A percentile compares a stretch with the other conserved stretches of the same genome.
phyloP scores from a whole-genome alignment of 352 stramenopile genomes.

The Phytophthora aleatoria region DNA sequence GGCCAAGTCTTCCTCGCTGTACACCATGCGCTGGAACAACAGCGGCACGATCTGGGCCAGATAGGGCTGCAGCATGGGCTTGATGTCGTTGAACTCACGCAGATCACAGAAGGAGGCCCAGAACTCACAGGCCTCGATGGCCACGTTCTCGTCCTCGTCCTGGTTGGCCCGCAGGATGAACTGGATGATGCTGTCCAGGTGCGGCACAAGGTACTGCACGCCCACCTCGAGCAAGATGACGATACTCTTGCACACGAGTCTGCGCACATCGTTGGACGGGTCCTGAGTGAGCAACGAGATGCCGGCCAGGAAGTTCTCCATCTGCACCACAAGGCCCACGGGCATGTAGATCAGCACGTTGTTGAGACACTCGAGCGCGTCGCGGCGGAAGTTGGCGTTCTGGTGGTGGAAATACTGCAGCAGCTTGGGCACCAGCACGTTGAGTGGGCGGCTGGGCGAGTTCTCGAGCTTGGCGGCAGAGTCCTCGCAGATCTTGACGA shows the following conservation, averaged over 20 bases:
- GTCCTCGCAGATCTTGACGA: constrained; percentile 92
- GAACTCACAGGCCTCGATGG: constrained; percentile 91
- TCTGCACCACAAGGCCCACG: constrained; percentile 87
- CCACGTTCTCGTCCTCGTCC: constrained; percentile 85
- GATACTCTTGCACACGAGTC: constrained; percentile 92
- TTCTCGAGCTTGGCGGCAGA: constrained; percentile 90
- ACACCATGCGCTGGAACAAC: constrained; percentile 95
- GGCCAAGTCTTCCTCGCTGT: constrained; percentile 92
- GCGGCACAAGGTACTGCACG: constrained; percentile 89
- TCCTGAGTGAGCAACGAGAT: constrained; percentile 90
- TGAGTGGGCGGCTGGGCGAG: constrained; percentile 85
- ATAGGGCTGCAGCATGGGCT: constrained; percentile 84
- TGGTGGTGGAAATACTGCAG: constrained; percentile 91
- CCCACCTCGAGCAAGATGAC: constrained; percentile 89
- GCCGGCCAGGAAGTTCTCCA: constrained; percentile 89
- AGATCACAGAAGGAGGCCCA: constrained; percentile 92
- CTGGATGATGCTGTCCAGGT: constrained; percentile 91
- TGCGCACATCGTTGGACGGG: constrained; percentile 77
- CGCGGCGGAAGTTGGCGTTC: constrained; percentile 72
- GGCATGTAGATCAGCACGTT: constrained; percentile 91
- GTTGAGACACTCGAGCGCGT: constrained; percentile 90
- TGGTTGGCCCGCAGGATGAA: constrained; percentile 91
- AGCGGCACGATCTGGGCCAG: constrained; percentile 92
- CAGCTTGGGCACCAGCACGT: constrained; percentile 87
- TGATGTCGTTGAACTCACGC: constrained; percentile 91